A percentile compares a stretch with the other conserved stretches of the same genome.
These are phyloP conservation scores for Zalaria sp. DNA, from an alignment of 2,329 filamentous ascomycete genomes.

Conservation along the genomic window DNA sequence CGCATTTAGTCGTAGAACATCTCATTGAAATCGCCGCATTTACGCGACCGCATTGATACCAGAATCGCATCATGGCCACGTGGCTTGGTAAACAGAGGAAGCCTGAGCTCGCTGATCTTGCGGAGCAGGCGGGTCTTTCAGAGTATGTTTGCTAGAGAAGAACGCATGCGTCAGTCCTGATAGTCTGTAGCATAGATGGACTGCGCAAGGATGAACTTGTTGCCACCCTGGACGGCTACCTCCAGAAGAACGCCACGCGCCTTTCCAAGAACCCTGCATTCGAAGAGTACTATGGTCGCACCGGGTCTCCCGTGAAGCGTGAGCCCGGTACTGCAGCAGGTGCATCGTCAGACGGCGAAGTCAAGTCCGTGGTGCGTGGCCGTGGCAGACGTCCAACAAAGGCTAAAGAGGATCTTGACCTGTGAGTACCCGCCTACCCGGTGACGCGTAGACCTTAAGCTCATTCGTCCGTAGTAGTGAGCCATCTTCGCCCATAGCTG, in stretches of 20 bases:
- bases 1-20: constrained; percentile 1
- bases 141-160: constrained; percentile 43
- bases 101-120: constrained; percentile 61
- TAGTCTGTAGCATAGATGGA: constrained; percentile 2
- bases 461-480: background rate
- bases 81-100: constrained; percentile 78
- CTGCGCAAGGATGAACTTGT: constrained; percentile 61
- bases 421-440: constrained; percentile 8
- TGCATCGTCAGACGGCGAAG: constrained; percentile 11
- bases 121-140: constrained; percentile 53
- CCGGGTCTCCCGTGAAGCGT: constrained; percentile 40
- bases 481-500: background rate
- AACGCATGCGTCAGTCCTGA: constrained; percentile 1
- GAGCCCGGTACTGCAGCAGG: constrained; percentile 9
- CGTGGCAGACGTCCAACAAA: constrained; percentile 15
- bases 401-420: constrained; percentile 20
- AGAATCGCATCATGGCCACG: constrained; percentile 44
- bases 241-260: constrained; percentile 52
- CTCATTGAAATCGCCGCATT: constrained; percentile 28
- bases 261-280: constrained; percentile 52
- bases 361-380: constrained; percentile 15
- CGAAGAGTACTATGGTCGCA: constrained; percentile 62
- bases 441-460: background rate
- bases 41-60: constrained; percentile 29
- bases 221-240: constrained; percentile 55